phyloP scores from a whole-genome alignment of 2,329 filamentous ascomycete genomes.

The Keithomyces neogunnii region DNA sequence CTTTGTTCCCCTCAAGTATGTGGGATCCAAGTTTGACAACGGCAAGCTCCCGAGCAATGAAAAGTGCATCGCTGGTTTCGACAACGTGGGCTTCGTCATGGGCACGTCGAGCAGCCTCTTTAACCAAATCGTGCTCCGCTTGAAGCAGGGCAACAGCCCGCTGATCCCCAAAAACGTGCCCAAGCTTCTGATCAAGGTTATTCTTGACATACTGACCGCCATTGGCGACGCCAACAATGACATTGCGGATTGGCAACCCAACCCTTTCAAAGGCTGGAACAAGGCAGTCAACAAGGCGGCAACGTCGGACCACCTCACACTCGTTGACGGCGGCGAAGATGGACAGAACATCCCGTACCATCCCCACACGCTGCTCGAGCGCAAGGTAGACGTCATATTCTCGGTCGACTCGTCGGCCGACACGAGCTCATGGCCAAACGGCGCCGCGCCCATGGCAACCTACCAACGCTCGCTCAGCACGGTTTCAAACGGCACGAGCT shows the following conservation, averaged over 20 bases:
- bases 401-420: slow-evolving; percentile 58
- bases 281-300: slow-evolving; percentile 30
- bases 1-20: slow-evolving; percentile 50
- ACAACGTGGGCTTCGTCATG: slow-evolving; percentile 73
- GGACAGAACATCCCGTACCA: slow-evolving; percentile 72
- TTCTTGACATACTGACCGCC: slow-evolving; percentile 39
- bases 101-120: slow-evolving; percentile 76
- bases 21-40: slow-evolving; percentile 48
- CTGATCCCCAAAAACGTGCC: slow-evolving; percentile 42
- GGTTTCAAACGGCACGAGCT: slow-evolving; percentile 44
- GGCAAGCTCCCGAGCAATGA: slow-evolving; percentile 39
- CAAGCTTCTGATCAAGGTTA: slow-evolving; percentile 29
- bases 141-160: slow-evolving; percentile 38
- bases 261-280: slow-evolving; percentile 49
- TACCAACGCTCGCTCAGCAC: slow-evolving; percentile 43
- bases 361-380: slow-evolving; percentile 42
- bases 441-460: slow-evolving; percentile 47
- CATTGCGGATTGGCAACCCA: slow-evolving; percentile 61
- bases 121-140: slow-evolving; percentile 62
- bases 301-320: slow-evolving; percentile 47
- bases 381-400: slow-evolving; percentile 53
- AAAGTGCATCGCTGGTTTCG: slow-evolving; percentile 53
- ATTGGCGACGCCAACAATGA: slow-evolving; percentile 58
- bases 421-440: slow-evolving; percentile 49
- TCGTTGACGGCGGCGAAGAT: slow-evolving; percentile 77